Base-by-base conservation (phyloP, 106 monocot species). In the Triglochin maritima region DNA sequence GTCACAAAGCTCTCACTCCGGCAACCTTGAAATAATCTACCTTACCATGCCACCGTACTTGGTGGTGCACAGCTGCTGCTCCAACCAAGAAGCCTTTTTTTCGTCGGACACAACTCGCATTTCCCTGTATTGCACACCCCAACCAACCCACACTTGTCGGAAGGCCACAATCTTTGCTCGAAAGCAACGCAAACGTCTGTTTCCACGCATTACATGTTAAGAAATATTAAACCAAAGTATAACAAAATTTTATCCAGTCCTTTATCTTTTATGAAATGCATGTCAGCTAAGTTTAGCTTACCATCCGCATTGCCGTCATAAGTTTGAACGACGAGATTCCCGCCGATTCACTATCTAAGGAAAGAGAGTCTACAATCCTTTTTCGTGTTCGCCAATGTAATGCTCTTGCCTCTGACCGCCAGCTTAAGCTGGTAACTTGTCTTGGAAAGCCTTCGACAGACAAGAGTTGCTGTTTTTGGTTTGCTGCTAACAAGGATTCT, bases 111-210 rank as follows among this genome's bases (percentile, higher is more conserved):
- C 2, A 51, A 54, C 7, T 65, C 74, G 44, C 74, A 75, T 60
- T 47, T 67, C 50, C 49, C 67, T 41, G 43, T 50, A 9, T 67
- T 46, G 67, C 67, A 75, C 3, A 75, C 10, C 50, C 74, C 74
- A 7, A 86, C 63, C 2, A 15, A 10, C 2, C 57, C 58, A 45
- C 74, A 75, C 66, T 61, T 65, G 17, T 49, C 56, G 14, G 85
- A 80, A 71, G 79, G 54, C 4, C 54, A 14, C 56, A 67, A 56
- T 70, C 77, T 9, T 66, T 65, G 44, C 79, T 72, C 15, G 70
- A 60, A 70, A 88, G 82, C 50, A 74, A 71, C 9, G 57, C 29
- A 57, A 57, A 74, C 3, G 74, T 57, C 56, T 56, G 46, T 17
- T 57, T 49, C 66, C 66, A 66, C 9, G 74, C 66, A n/a, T 49